Conservation (phyloP, 2,329 filamentous ascomycete genomes). For the Magnaporthales sp. region DNA sequence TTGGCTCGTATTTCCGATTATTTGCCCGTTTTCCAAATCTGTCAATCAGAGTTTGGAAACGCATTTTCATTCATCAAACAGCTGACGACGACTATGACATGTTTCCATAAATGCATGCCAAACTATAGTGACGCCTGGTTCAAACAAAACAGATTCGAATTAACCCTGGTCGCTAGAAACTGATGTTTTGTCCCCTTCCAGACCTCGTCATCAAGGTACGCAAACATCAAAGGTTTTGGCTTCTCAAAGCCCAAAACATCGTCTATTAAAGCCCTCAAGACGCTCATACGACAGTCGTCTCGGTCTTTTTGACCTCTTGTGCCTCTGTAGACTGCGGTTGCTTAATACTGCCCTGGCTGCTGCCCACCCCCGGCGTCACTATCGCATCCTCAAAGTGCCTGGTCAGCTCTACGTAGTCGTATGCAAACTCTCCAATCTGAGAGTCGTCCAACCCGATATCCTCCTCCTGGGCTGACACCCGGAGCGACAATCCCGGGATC, state of each 20-base stretch:
- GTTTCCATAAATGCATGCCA: neutral
- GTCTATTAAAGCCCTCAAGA: neutral
- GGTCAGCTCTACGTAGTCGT: constrained; percentile 69
- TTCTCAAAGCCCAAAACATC: neutral
- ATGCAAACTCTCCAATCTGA: constrained; percentile 75
- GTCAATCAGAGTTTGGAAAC: neutral
- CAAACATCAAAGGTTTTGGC: neutral
- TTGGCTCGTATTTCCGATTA: neutral
- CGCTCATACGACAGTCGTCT: neutral
- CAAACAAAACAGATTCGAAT: neutral
- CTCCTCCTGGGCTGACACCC: constrained; percentile 58
- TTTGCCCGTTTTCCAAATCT: neutral
- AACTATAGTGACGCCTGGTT: neutral
- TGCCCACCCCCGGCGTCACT: constrained; percentile 3
- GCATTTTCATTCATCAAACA: neutral
- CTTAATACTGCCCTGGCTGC: constrained; percentile 14
- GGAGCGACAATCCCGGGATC: constrained; percentile 60
- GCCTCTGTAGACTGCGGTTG: neutral
- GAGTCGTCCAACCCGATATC: constrained; percentile 63
- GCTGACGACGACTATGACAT: neutral
- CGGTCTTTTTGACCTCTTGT: neutral
- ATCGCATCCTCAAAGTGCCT: constrained; percentile 48
- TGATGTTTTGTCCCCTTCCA: neutral
- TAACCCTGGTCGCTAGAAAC: neutral
- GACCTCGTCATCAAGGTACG: neutral